Evolutionary conservation across 2,329 filamentous ascomycete species (phyloP).

Genomic region (Claviceps sp.): DNA sequence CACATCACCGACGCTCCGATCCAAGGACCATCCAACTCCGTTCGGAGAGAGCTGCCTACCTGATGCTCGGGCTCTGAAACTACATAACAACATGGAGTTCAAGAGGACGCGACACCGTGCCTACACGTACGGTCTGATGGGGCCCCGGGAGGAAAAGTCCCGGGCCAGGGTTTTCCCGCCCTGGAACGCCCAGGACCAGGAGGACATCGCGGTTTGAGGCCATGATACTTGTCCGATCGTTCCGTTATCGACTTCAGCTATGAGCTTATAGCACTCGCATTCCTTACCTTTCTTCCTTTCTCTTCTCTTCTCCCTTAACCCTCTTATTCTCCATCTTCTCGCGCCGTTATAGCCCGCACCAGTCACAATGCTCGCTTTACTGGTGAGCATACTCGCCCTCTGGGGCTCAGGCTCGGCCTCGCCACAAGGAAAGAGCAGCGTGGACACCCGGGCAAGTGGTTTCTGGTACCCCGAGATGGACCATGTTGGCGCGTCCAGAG

Average conservation of each 20-base stretch:
- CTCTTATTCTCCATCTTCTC: neutral
- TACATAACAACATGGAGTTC: too few relatives aligned
- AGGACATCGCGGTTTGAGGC: neutral
- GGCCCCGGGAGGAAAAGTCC: too few relatives aligned
- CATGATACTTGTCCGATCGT: neutral
- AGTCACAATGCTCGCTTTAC: neutral
- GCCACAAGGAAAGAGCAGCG: conserved; percentile 1
- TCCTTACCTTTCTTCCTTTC: too few relatives aligned
- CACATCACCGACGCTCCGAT: too few relatives aligned
- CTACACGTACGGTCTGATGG: too few relatives aligned
- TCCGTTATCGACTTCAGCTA: neutral
- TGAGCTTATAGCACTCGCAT: neutral
- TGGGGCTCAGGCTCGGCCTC: conserved; percentile 9
- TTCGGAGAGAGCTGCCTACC: too few relatives aligned
- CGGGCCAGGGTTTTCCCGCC: neutral
- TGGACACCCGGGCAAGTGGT: conserved; percentile 8
- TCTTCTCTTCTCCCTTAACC: neutral
- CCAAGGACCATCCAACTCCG: too few relatives aligned
- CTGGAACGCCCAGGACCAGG: neutral
- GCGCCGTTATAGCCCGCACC: neutral
- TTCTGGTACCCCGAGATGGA: conserved; percentile 32
- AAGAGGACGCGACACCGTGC: too few relatives aligned
- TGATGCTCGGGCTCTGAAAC: too few relatives aligned
- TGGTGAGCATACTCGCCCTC: conserved; percentile 1
- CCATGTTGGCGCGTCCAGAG: conserved; percentile 22